Evolutionary conservation across 306 rosid genomes (phyloP), one percentile per base, ranked within the genome.

Genomic region (Dalbergia cochinchinensis): DNA sequence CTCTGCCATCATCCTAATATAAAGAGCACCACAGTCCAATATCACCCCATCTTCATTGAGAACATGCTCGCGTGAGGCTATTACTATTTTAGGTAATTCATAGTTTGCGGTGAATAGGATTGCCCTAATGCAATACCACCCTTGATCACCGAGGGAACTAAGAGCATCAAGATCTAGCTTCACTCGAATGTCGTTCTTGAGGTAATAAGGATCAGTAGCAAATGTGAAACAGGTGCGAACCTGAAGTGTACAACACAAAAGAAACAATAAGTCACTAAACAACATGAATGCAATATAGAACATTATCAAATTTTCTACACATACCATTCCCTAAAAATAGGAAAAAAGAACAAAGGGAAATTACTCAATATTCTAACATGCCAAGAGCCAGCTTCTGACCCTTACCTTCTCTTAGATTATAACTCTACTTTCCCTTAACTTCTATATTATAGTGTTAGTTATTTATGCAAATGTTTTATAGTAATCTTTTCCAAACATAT

Each of bases 1-100:
- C 75, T 85, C 71, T 90, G 26, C 95, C 95, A 80, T 87, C 94
- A 45, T 88, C 89, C 97, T 96, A 92, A 51, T 80, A 68, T 0
- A 92, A 77, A 45, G 92, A 31, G 90, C 86, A 10, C 92, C 91
- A 68, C 97, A 89, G 11, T 92, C 84, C 58, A 92, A 58, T 78
- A 89, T 86, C 64, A 92, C 95, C 13, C 92, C 92, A 0, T 72
- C 83, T 65, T 89, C 85, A 13, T 92, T 90, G 0, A 69, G 82
- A 22, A 77, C 75, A 33, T 79, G 82, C 55, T 41, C 65, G 8
- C 33, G 78, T 8, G 50, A 71, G 22, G 87, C 87, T 67, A 73
- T 7, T 2, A 61, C 87, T 39, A 37, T 58, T 51, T 68, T 79
- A 0, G 87, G 87, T n/a, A 83, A 55, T 61, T 83, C 74, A 31